Percentiles rank a stretch among this genome's conserved stretches.
Evolutionary conservation across 192 early-diverging fungal species (phyloP).

Genomic region (Mortierella alpina): DNA sequence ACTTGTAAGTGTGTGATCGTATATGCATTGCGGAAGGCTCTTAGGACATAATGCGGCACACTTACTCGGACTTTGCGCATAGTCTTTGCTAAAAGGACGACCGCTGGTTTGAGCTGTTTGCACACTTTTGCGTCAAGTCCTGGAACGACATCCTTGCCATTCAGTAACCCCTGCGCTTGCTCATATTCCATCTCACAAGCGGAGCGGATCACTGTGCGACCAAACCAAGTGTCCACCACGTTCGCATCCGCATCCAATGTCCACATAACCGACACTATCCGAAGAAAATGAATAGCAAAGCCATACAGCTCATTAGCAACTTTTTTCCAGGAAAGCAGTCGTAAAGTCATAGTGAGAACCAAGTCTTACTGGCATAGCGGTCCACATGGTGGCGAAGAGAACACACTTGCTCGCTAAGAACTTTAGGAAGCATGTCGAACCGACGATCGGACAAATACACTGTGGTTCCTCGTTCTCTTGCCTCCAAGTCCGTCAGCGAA

Average conservation of each 20-base stretch:
- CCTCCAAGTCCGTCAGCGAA: constrained; percentile 74
- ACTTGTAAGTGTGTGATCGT: too few species aligned
- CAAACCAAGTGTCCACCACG: constrained; percentile 74
- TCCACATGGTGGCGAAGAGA: constrained; percentile 76
- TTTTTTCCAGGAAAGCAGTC: background rate
- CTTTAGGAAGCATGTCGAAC: constrained; percentile 84
- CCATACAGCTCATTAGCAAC: too few species aligned
- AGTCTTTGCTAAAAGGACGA: constrained; percentile 60
- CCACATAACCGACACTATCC: constrained; percentile 75
- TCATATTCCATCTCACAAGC: constrained; percentile 81
- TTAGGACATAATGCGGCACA: background rate
- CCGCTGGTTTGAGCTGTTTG: constrained; percentile 50
- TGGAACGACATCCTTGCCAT: constrained; percentile 60
- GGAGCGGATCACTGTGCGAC: constrained; percentile 78
- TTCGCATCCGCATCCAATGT: constrained; percentile 65
- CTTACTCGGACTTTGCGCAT: constrained; percentile 66
- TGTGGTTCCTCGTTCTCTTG: constrained; percentile 77
- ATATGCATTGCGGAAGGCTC: background rate
- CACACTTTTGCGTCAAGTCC: constrained; percentile 56
- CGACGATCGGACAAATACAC: constrained; percentile 83
- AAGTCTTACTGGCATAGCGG: constrained; percentile 66
- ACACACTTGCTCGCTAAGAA: constrained; percentile 77
- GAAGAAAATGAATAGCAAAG: background rate
- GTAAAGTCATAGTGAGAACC: background rate
- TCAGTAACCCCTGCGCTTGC: constrained; percentile 77